phyloP scores from a whole-genome alignment of 2,329 filamentous ascomycete species.

The Rhinocladiella mackenziei region DNA sequence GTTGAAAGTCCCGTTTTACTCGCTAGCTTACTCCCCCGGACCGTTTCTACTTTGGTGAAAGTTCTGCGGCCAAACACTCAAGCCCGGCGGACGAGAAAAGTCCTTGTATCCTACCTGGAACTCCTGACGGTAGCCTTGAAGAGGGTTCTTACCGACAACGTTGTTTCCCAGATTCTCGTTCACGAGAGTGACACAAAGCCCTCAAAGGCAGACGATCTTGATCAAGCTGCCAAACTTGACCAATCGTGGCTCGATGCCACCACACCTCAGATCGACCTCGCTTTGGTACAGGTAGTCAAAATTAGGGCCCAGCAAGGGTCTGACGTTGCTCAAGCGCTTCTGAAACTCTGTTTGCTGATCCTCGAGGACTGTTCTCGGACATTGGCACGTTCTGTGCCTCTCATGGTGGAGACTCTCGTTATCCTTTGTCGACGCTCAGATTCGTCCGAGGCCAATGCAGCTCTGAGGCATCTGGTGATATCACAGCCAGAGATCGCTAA shows the following conservation, averaged over 20 bases:
- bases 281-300: slow-evolving; percentile 71
- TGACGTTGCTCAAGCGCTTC: slow-evolving; percentile 65
- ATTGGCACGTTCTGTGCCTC: slow-evolving; percentile 62
- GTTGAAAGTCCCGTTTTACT: slow-evolving; percentile 70
- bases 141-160: slow-evolving; percentile 46
- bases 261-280: slow-evolving; percentile 73
- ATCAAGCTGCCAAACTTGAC: slow-evolving; percentile 41
- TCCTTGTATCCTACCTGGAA: slow-evolving; percentile 61
- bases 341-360: slow-evolving; percentile 67
- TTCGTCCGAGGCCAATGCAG: slow-evolving; percentile 37
- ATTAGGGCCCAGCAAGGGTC: slow-evolving; percentile 65
- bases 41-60: slow-evolving; percentile 75
- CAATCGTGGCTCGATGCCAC: slow-evolving; percentile 75
- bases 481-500: slow-evolving; percentile 61
- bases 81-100: slow-evolving; percentile 56
- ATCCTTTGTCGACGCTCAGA: slow-evolving; percentile 57
- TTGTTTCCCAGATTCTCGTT: slow-evolving; percentile 26
- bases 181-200: not conserved
- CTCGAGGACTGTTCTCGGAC: slow-evolving; percentile 75
- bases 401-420: slow-evolving; percentile 79
- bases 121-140: slow-evolving; percentile 50
- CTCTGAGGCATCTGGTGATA: slow-evolving; percentile 58
- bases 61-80: slow-evolving; percentile 66
- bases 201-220: slow-evolving; percentile 24
- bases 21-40: slow-evolving; percentile 82